A percentile compares a stretch with the other conserved stretches of the same genome.
Conservation (phyloP, 805 yeast genomes). For the Diddensiella transvaalensis region DNA sequence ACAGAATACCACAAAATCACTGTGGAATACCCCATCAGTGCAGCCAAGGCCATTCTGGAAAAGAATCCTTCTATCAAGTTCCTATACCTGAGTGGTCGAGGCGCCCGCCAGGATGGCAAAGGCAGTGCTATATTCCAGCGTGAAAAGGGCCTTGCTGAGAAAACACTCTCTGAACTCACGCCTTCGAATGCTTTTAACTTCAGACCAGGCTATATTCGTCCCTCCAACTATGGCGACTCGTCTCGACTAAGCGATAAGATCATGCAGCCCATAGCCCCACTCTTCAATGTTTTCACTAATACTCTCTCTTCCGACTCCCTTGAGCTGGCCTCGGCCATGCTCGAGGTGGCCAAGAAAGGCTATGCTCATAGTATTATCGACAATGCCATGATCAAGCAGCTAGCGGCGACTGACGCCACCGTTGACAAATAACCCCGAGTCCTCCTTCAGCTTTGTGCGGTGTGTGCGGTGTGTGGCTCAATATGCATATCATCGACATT, state of each 20-base stretch:
- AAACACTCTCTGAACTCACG: slow-evolving; percentile 2
- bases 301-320: background rate
- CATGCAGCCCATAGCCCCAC: background rate
- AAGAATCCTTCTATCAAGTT: slow-evolving; percentile 11
- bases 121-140: slow-evolving; percentile 6
- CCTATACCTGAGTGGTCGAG: slow-evolving; percentile 11
- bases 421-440: no score
- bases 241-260: background rate
- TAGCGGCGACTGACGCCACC: no score
- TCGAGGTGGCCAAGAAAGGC: background rate
- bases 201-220: slow-evolving; percentile 12
- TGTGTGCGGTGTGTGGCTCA: no score
- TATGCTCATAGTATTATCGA: background rate
- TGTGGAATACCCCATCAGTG: slow-evolving; percentile 8
- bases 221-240: background rate
- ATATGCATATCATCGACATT: no score
- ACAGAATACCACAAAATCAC: slow-evolving; percentile 9
- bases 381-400: background rate
- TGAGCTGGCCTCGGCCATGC: background rate
- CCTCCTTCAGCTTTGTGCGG: no score
- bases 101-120: slow-evolving; percentile 10
- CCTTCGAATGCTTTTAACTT: slow-evolving; percentile 1
- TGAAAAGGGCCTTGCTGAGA: slow-evolving; percentile 10
- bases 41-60: slow-evolving; percentile 5
- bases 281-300: background rate